Base-by-base conservation (phyloP, 371 early-diverging fungal genomes). In the Apophysomyces sp. region DNA sequence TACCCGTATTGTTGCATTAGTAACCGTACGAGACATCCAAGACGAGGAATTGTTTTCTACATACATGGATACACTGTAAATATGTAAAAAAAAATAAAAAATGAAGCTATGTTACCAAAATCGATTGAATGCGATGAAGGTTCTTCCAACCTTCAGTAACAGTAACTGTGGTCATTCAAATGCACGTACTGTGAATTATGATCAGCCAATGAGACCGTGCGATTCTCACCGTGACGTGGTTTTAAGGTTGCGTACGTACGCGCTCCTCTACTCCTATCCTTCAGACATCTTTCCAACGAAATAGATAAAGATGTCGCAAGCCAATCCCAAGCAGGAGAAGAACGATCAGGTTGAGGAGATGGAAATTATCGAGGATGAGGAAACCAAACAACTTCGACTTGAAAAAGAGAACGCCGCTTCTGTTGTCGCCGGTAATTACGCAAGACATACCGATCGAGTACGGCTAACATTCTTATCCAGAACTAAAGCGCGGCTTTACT, bases 401-500 rank as follows among this genome's bases (percentile, higher is more conserved):
- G 64, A 66, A 31, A 77, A 80, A 52, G 81, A 77, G 51, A 68
- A 76, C 21, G 72, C 69, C 12, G 65, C 67, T 51, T 60, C 76
- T 58, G 64, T 70, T 26, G 61, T 68, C 34, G 40, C 63, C 26
- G 65, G 71, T 66, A 64, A n/a, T 36, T 60, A 9, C 16, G 49
- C 32, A 24, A 29, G 49, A 55, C n/a, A 8, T 26, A 28, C 34
- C 27, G 13, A 30, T 30, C 51, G 5, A 30, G 28, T 30, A 24
- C 30, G 29, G 5, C 52, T 37, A 27, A 37, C 37, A 9, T 24
- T 54, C 32, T 13, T 18, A 39, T 28, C 28, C 18, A 97, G 97
- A 97, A 69, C 81, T 95, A 59, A 90, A 90, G 69, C 90, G 91
- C 61, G 91, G 91, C 72, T 84, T 94, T 69, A 57, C 68, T 26